A percentile compares a stretch with the other conserved stretches of the same genome.
phyloP scores from a whole-genome alignment of 2,329 filamentous ascomycete genomes.

The Nothophaeocryptopus gaeumannii region DNA sequence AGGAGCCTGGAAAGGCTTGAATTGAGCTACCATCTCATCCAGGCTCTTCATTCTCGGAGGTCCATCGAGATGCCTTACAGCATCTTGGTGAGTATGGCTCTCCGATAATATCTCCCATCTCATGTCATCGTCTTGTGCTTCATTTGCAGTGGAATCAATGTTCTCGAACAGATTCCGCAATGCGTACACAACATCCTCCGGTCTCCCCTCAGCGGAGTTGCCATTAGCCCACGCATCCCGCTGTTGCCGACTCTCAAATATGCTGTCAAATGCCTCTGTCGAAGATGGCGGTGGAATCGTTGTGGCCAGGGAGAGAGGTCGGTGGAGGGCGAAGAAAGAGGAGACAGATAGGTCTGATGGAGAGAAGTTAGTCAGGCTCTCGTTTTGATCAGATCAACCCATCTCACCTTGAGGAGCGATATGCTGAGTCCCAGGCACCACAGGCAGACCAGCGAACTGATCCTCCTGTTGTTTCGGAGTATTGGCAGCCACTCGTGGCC shows the following conservation, averaged over 20 bases:
- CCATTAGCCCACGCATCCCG: conserved; percentile 43
- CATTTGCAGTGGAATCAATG: conserved; percentile 26
- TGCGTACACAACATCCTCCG: conserved; percentile 43
- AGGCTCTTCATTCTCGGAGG: conserved; percentile 33
- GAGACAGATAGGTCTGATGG: conserved; percentile 76
- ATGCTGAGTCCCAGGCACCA: conserved; percentile 72
- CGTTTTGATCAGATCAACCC: not conserved
- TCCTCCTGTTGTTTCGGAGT: conserved; percentile 30
- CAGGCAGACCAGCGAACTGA: conserved; percentile 60
- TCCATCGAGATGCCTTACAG: conserved; percentile 32
- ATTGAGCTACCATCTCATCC: conserved; percentile 41
- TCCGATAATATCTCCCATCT: conserved; percentile 40
- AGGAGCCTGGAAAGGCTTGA: conserved; percentile 81
- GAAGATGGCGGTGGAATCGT: conserved; percentile 71
- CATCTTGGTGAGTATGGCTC: conserved; percentile 32
- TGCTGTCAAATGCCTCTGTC: conserved; percentile 74
- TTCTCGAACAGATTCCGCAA: conserved; percentile 46
- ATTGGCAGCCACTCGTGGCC: conserved; percentile 11
- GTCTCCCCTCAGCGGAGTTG: conserved; percentile 44
- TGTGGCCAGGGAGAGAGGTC: conserved; percentile 84
- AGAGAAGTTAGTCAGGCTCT: conserved; percentile 2
- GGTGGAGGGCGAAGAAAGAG: conserved; percentile 92
- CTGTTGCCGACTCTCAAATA: conserved; percentile 64
- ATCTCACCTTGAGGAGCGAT: conserved; percentile 48
- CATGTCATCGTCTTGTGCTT: conserved; percentile 35